Base-by-base conservation (phyloP, 1,284 basidiomycete genomes). In the Pseudomicrostroma phylloplanum region DNA sequence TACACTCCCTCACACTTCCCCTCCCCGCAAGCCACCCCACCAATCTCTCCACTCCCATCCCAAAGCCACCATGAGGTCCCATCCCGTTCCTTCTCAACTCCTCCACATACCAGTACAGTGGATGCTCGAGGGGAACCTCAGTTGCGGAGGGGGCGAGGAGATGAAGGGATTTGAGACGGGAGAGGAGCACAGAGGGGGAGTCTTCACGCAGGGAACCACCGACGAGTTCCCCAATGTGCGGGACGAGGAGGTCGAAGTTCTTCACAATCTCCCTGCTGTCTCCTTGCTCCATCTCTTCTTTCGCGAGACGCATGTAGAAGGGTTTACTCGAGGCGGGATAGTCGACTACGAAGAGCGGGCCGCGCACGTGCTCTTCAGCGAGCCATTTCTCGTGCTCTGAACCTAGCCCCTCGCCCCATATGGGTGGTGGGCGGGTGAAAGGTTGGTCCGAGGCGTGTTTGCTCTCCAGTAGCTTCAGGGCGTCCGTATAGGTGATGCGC, bases 311-410 rank as follows among this genome's bases (percentile, higher is more conserved):
- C 96, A 97, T 97, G 82, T 99, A 99, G 81, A 97, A 98, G 8
- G 96, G 91, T 80, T 99, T 99, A 67, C 90, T 80, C 0, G 70
- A 40, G 0, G 83, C 81, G 0, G 94, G 94, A 78, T 97, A 99
- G 78, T 94, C 86, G 3, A 88, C 91, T 53, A 99, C 88, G 76
- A 97, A 97, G 0, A 93, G 84, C 0, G 96, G 94, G 0, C 87
- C 88, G 23, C 82, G 77, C 56, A 87, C 80, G 49, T 80, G 65
- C n/a, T 80, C 80, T 55, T 87, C 86, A 0, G 91, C 89, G 2
- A 98, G 83, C 86, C 88, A 96, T 62, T 87, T 86, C 80, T 99
- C 96, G 79, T 97, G 93, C 78, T 96, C 93, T 75, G 88, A 89
- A 68, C 88, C 86, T 26, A 98, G 82, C 0, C 85, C 80, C 19